These are phyloP conservation scores for Eucalyptus cloeziana DNA, from an alignment of 345 rosid species.

Conservation along the genomic window DNA sequence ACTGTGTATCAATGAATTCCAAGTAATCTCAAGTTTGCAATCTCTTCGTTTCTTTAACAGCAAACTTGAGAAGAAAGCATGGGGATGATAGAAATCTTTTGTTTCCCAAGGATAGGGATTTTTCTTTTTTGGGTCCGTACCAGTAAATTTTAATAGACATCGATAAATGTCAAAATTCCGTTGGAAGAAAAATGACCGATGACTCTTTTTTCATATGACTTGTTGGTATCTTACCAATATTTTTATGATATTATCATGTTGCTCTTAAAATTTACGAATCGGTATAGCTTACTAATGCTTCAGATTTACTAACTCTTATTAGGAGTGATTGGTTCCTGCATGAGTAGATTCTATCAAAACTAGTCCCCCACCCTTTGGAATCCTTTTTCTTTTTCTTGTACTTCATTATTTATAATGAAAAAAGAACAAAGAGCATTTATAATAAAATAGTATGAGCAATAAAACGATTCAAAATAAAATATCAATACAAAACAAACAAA, in stretches of 20 bases:
- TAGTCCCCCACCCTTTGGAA: background rate
- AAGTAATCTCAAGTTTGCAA: too few species aligned
- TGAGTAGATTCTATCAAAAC: too few species aligned
- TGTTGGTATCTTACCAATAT: background rate
- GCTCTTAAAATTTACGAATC: rapidly evolving
- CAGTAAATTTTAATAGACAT: too few species aligned
- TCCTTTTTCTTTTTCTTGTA: too few species aligned
- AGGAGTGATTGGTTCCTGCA: background rate
- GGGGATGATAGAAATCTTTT: background rate
- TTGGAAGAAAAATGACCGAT: background rate
- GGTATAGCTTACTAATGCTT: background rate
- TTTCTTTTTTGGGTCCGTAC: background rate
- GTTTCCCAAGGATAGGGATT: background rate
- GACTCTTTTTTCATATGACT: too few species aligned
- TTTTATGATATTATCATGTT: background rate
- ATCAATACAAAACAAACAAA: too few species aligned
- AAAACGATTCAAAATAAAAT: background rate
- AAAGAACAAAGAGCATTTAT: too few species aligned
- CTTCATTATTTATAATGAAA: background rate
- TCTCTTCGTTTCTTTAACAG: background rate
- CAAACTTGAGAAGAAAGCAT: background rate
- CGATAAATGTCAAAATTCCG: background rate
- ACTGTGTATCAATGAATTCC: background rate
- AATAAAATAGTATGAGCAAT: background rate
- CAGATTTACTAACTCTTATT: background rate